Base-by-base conservation (phyloP, 306 rosid species). In the Cucumis cinereus region DNA sequence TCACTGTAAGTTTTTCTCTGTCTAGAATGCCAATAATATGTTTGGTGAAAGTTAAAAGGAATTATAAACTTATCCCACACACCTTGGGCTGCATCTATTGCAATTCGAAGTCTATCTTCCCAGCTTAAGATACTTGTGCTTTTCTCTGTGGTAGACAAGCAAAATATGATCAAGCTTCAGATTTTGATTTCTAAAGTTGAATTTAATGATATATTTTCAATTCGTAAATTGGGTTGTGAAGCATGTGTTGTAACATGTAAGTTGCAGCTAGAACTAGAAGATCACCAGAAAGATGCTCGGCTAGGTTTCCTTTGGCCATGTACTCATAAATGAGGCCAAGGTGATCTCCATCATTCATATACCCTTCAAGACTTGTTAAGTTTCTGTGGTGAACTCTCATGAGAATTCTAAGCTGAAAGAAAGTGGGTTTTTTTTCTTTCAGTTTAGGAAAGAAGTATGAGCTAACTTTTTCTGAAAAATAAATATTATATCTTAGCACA, bases 51-150 rank as follows among this genome's bases (percentile, higher is more conserved):
- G 53, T 47, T 15, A 38, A 47, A 41, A 13, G 33, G 8, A 38
- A 38, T 38, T 38, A 38, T 38, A 70, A 69, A 45, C 36, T 70
- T 24, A 2, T 28, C 76, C 12, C 7, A 38, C 41, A 38, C 41
- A 81, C 87, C 87, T 76, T 63, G 81, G 4, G 87, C 85, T 38
- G 87, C 82, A 47, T 84, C 87, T n/a, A 74, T n/a, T 3, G 85
- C 87, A 7, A 84, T 81, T 52, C 66, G 75, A 20, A 84, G 68
- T 79, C 87, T 84, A 30, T 58, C 67, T 73, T 76, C 81, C 87
- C 83, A 81, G 57, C 77, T 72, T 45, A 84, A 55, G 71, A 76
- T 73, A 13, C 59, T 24, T 63, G 63, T 10, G 53, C 56, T 70
- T 7, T 24, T 56, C 28, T 24, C 80, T 81, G 71, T 38, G 41